Evolutionary conservation across 768 basidiomycete genomes (phyloP).

Genomic region (Pulveroboletus sp.): DNA sequence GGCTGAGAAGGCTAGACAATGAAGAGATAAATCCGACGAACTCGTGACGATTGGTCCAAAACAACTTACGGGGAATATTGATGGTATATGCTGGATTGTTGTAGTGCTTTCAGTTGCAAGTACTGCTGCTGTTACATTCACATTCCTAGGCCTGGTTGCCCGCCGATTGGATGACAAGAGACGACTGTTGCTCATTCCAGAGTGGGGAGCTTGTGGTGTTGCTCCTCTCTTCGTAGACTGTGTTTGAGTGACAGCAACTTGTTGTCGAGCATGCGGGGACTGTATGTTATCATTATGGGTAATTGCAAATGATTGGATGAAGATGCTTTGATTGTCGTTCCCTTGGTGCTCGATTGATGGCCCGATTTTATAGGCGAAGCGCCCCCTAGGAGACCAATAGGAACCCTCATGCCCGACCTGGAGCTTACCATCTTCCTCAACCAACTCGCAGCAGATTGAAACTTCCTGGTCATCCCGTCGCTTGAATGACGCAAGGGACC

Average conservation of each 20-base stretch:
- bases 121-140: background rate
- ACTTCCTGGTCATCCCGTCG: background rate
- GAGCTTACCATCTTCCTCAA: background rate
- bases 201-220: background rate
- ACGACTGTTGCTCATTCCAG: background rate
- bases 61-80: background rate
- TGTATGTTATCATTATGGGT: background rate
- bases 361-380: background rate
- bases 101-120: background rate
- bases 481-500: conserved; percentile 1
- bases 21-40: background rate
- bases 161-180: background rate
- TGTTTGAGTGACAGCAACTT: too few relatives aligned
- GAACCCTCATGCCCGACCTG: background rate
- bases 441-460: background rate
- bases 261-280: background rate
- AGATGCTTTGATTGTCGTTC: background rate
- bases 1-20: background rate
- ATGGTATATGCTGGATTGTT: background rate
- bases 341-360: background rate
- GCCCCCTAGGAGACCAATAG: background rate
- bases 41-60: too few relatives aligned
- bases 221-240: too few relatives aligned
- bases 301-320: conserved; percentile 1
- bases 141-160: background rate